Evolutionary conservation across 2,329 filamentous ascomycete genomes (phyloP).

Genomic region (Ceratocystis cacaofunesta): DNA sequence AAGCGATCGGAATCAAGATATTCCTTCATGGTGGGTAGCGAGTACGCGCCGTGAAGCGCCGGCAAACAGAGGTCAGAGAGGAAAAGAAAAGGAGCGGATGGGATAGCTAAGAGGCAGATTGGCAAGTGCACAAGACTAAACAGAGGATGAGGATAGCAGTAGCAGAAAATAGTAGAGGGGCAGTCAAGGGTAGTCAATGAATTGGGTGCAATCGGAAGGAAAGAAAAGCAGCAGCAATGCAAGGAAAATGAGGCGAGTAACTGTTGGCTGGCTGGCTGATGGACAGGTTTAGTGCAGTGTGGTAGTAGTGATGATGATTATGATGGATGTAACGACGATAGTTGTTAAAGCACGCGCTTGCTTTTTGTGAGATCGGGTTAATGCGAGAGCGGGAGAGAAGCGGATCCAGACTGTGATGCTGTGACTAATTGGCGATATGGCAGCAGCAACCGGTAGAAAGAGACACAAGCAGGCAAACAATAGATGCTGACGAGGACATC

Average conservation of each 20-base stretch:
- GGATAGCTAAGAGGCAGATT: background rate
- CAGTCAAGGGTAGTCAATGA: background rate
- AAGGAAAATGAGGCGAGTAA: background rate
- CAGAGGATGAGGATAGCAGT: no score
- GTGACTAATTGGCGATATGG: background rate
- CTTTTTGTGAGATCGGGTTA: background rate
- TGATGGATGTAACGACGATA: background rate
- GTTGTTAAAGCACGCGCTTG: background rate
- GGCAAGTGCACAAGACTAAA: background rate
- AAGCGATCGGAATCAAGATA: conserved; percentile 50
- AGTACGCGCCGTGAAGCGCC: conserved; percentile 7
- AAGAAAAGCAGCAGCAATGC: background rate
- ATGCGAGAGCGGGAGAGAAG: background rate
- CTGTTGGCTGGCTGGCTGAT: background rate
- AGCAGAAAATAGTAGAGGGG: background rate
- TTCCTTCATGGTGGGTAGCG: conserved; percentile 39
- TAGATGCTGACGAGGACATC: no score
- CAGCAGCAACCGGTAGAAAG: background rate
- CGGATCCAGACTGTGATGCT: background rate
- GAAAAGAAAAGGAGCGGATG: conserved; percentile 1
- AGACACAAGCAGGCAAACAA: background rate
- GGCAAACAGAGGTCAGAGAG: background rate
- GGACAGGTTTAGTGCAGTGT: no score
- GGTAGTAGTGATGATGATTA: background rate
- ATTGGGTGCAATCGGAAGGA: background rate